These are phyloP conservation scores for Trichophyton rubrum DNA, from an alignment of 2,329 filamentous ascomycete genomes.

Conservation along the genomic window DNA sequence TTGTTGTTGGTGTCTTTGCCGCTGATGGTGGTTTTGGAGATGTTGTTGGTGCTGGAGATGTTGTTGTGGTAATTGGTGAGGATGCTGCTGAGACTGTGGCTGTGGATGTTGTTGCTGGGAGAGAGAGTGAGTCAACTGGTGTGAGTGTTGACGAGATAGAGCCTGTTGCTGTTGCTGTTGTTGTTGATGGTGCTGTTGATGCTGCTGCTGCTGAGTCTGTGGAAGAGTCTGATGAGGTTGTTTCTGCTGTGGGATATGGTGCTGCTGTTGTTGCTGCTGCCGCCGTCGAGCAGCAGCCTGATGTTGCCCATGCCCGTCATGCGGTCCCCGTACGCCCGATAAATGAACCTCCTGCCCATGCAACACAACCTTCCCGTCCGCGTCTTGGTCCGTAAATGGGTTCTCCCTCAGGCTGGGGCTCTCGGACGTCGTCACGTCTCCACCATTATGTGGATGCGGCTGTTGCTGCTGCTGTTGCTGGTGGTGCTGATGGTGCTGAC, in stretches of 20 bases:
- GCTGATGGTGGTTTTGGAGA: conserved; percentile 10
- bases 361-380: conserved; percentile 4
- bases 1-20: conserved; percentile 14
- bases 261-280: conserved; percentile 6
- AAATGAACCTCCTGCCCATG: conserved; percentile 5
- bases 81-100: conserved; percentile 7
- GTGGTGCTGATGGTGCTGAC: background rate
- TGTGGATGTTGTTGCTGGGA: conserved; percentile 6
- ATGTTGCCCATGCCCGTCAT: background rate
- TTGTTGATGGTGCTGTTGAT: conserved; percentile 1
- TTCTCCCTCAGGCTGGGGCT: conserved; percentile 1
- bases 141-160: background rate
- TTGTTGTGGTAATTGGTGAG: conserved; percentile 5
- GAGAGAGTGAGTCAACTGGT: background rate
- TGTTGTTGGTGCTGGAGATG: conserved; percentile 11
- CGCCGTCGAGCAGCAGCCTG: background rate
- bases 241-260: background rate
- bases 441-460: background rate
- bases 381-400: conserved; percentile 3
- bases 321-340: background rate
- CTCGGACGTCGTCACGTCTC: background rate
- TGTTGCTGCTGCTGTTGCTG: background rate
- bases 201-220: background rate
- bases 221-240: background rate
- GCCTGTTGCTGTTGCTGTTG: background rate